A percentile compares a stretch with the other conserved stretches of the same genome.
Conservation (phyloP, 225 moss, liverwort and hornwort species). For the Pseudisothecium myosuroides region DNA sequence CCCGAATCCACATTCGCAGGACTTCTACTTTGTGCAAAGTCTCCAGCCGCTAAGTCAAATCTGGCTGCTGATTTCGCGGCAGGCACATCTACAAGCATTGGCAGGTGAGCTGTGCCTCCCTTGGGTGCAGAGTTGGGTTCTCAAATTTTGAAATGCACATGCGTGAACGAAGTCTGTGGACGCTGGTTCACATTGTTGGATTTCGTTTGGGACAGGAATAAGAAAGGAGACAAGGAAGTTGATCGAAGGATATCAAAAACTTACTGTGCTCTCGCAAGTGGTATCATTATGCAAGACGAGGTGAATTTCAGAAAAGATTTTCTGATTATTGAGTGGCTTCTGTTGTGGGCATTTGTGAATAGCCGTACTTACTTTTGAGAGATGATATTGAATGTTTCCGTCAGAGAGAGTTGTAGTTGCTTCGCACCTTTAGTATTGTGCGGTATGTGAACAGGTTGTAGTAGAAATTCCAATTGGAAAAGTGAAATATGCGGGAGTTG, state of each 20-base stretch:
- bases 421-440: not conserved
- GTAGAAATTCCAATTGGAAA: constrained; percentile 63
- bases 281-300: constrained; percentile 53
- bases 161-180: not conserved
- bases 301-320: not conserved
- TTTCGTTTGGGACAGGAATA: constrained; percentile 20
- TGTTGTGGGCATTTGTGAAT: not conserved
- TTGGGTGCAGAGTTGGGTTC: not conserved
- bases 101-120: constrained; percentile 31
- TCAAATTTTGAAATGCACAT: not conserved
- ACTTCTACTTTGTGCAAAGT: constrained; percentile 82
- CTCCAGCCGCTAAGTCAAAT: constrained; percentile 60
- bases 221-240: not conserved
- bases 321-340: not conserved
- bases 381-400: not conserved
- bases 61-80: constrained; percentile 79
- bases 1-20: constrained; percentile 18
- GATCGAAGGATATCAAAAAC: constrained; percentile 62
- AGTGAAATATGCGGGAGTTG: constrained; percentile 72
- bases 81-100: constrained; percentile 47
- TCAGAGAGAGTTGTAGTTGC: not conserved
- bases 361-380: not conserved
- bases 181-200: not conserved
- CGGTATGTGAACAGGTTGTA: constrained; percentile 27
- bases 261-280: constrained; percentile 72